These are phyloP conservation scores for Coprinopsis sp. DNA, from an alignment of 768 basidiomycete species.

Conservation along the genomic window DNA sequence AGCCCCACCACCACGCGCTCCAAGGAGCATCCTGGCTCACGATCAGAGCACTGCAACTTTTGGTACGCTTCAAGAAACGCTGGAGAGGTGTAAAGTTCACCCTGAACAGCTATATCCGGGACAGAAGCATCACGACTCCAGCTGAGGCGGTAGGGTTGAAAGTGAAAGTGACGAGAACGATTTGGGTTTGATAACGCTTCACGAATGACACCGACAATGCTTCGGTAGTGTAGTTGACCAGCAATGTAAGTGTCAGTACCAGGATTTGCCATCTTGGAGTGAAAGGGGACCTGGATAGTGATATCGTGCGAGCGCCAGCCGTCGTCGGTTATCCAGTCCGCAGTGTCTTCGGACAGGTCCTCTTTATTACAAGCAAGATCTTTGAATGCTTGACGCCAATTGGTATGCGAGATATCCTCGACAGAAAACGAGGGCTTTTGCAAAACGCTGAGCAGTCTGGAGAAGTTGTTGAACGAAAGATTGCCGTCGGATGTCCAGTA, in stretches of 20 bases:
- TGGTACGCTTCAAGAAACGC: conserved; percentile 6
- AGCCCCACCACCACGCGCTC: conserved; percentile 14
- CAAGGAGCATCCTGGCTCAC: not conserved
- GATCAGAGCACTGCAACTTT: conserved; percentile 1
- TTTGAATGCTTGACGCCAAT: no score
- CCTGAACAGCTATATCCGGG: no score
- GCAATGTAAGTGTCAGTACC: not conserved
- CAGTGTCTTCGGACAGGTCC: not conserved
- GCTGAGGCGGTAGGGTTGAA: not conserved
- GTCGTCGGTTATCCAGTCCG: not conserved
- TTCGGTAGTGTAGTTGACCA: not conserved
- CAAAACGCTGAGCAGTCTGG: no score
- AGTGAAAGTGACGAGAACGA: not conserved
- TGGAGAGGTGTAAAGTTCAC: conserved; percentile 6
- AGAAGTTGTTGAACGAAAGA: no score
- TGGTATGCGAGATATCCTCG: no score
- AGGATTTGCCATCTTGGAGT: not conserved
- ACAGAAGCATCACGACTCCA: no score
- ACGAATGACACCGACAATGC: not conserved
- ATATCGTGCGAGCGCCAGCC: not conserved
- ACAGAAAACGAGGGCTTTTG: no score
- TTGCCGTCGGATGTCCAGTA: no score
- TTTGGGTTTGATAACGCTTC: not conserved
- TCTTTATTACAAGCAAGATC: not conserved
- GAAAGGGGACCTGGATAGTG: not conserved